Evolutionary conservation across 116 monocot genomes (phyloP).

Genomic region (Trichopus zeylanicus): DNA sequence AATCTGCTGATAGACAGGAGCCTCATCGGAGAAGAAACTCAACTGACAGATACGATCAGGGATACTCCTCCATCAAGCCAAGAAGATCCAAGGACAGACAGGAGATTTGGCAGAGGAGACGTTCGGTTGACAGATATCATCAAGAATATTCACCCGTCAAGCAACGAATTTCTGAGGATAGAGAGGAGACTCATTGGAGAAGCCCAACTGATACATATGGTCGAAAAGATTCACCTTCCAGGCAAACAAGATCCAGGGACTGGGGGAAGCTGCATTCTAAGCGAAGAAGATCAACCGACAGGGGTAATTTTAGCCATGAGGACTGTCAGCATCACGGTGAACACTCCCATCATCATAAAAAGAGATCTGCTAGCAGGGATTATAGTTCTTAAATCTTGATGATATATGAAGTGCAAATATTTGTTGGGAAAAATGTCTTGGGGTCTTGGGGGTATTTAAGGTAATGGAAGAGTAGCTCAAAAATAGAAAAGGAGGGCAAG

Average conservation of each 20-base stretch:
- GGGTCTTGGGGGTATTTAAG: no score
- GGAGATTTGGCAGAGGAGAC: no score
- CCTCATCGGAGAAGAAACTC: constrained; percentile 3
- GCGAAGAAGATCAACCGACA: not conserved
- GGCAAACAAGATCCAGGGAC: not conserved
- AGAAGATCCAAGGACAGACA: no score
- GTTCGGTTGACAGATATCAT: not conserved
- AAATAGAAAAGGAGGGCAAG: no score
- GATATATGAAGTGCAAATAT: not conserved
- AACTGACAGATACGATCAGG: constrained; percentile 10
- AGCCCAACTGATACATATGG: constrained; percentile 10
- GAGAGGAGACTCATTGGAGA: constrained; percentile 10
- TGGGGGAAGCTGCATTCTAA: not conserved
- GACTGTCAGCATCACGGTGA: not conserved
- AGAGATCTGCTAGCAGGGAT: constrained; percentile 18
- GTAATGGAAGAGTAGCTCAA: no score
- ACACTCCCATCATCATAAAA: constrained; percentile 7
- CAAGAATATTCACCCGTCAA: constrained; percentile 1
- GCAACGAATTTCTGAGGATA: constrained; percentile 14
- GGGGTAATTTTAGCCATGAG: constrained; percentile 8
- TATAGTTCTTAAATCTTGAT: constrained; percentile 5
- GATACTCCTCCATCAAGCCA: no score
- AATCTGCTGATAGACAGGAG: constrained; percentile 16
- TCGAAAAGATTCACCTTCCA: not conserved
- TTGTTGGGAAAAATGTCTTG: no score